phyloP scores from a whole-genome alignment of 1,139 yeast species.

The Suhomyces bolitotheri region DNA sequence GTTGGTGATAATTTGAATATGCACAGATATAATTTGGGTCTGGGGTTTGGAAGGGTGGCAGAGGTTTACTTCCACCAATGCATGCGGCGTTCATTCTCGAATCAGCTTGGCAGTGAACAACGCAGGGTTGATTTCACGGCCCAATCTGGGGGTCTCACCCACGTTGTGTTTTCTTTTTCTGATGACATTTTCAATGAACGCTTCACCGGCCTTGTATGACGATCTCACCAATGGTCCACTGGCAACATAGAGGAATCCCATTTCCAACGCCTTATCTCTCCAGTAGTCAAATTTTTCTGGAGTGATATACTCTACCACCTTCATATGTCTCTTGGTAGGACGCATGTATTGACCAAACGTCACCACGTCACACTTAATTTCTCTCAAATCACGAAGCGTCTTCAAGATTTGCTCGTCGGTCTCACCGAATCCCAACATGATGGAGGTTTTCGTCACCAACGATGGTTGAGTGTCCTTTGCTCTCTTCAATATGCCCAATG shows the following conservation, averaged over 20 bases:
- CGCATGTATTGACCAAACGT: conserved; percentile 99
- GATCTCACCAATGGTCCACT: conserved; percentile 97
- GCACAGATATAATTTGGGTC: too few species aligned
- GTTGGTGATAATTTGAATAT: too few species aligned
- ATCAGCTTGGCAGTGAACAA: conserved; percentile 10
- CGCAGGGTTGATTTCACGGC: conserved; percentile 25
- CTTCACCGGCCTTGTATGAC: conserved; percentile 97
- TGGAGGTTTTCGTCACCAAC: conserved; percentile 85
- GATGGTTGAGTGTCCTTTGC: conserved; percentile 80
- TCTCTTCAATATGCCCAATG: conserved; percentile 69
- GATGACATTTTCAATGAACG: conserved; percentile 91
- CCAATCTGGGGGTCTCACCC: conserved; percentile 45
- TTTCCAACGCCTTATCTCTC: conserved; percentile 81
- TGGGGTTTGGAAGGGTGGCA: too few species aligned
- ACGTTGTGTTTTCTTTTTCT: conserved; percentile 66
- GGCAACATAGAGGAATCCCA: conserved; percentile 96
- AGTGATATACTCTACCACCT: conserved; percentile 92
- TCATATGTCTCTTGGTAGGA: conserved; percentile 98
- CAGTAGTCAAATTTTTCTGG: conserved; percentile 95
- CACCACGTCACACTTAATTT: conserved; percentile 83
- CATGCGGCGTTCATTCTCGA: too few species aligned
- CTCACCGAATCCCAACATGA: conserved; percentile 98
- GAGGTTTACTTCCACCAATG: too few species aligned
- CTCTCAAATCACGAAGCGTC: conserved; percentile 75
- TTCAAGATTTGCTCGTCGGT: conserved; percentile 83